Evolutionary conservation across 805 yeast species (phyloP), one percentile per base, ranked within the genome.

Genomic region (Clavispora asparagi): DNA sequence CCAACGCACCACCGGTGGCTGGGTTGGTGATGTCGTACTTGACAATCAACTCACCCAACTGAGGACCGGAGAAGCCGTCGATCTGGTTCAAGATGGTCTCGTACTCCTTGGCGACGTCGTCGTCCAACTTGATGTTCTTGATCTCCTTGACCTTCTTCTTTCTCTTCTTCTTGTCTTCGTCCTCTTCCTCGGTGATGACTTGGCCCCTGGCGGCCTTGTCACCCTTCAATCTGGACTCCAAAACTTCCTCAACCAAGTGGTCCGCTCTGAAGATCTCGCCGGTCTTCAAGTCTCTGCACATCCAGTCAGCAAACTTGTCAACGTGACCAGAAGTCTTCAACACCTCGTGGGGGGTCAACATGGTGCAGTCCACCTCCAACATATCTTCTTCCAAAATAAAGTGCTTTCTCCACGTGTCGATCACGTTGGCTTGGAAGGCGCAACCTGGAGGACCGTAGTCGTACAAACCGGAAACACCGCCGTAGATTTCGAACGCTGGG

Each of bases 401-500:
- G 71, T 94, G 99, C 68, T 91, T 92, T 76, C 98, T 86, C 99
- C 99, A 94, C 42, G 81, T 78, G 63, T 95, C 99, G 51, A 94
- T 76, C 52, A 94, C 78, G 68, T 94, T 92, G 60, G 97, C 96
- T 76, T 92, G 98, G 71, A 94, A 81, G 11, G 98, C 95, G 75
- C 98, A 92, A 52, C 99, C 99, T 66, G 99, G 97, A 53, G 99
- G 99, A 73, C 99, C 99, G 65, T 91, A 94, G 68, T 94, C 99
- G 68, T 88, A 94, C 48, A 94, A 77, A 55, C 99, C 99, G 41
- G 97, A 87, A 40, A 94, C 98, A 68, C 99, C 99, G 57, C 99
- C 99, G 67, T 94, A 94, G 53, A 92, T 81, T 65, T 94, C 99
- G 61, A 94, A 94, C 31, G 98, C 84, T 54, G 99, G 99, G 14